These are phyloP conservation scores for Edaphochlamys debaryana DNA, from an alignment of 139 green algal genomes.

Conservation along the genomic window DNA sequence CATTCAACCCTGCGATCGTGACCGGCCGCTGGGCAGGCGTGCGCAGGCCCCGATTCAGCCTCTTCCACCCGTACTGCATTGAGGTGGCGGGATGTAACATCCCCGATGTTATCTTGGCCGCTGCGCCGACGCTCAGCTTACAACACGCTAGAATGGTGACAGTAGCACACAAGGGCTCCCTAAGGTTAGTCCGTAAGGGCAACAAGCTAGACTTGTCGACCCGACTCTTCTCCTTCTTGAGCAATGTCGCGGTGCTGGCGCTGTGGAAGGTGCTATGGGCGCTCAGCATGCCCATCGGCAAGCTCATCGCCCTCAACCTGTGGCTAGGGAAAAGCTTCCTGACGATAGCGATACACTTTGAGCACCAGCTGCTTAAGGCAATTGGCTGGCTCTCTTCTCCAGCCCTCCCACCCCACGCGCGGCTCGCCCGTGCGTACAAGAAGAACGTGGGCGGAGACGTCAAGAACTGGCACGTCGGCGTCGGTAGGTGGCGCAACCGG, in stretches of 20 bases:
- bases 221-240: constrained; percentile 40
- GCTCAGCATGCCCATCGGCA: constrained; percentile 49
- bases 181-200: background rate
- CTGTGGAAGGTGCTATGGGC: constrained; percentile 50
- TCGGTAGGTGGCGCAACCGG: constrained; percentile 58
- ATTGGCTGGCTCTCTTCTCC: constrained; percentile 71
- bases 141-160: too few relatives aligned
- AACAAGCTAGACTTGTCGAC: background rate
- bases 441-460: constrained; percentile 51
- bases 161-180: background rate
- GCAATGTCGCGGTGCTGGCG: constrained; percentile 48
- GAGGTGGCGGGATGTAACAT: too few relatives aligned
- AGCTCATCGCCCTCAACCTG: constrained; percentile 54
- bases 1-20: too few relatives aligned
- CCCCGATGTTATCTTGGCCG: too few relatives aligned
- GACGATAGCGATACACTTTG: constrained; percentile 51
- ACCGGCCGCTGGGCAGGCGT: too few relatives aligned
- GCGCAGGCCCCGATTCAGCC: too few relatives aligned
- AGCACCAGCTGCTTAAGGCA: constrained; percentile 46
- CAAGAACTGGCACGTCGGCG: constrained; percentile 72
- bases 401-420: constrained; percentile 24
- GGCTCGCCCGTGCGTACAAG: constrained; percentile 44
- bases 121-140: too few relatives aligned
- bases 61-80: too few relatives aligned
- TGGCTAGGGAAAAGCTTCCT: constrained; percentile 50